Conservation (phyloP, 2,329 filamentous ascomycete species). For the Ceratocystis destructans region DNA sequence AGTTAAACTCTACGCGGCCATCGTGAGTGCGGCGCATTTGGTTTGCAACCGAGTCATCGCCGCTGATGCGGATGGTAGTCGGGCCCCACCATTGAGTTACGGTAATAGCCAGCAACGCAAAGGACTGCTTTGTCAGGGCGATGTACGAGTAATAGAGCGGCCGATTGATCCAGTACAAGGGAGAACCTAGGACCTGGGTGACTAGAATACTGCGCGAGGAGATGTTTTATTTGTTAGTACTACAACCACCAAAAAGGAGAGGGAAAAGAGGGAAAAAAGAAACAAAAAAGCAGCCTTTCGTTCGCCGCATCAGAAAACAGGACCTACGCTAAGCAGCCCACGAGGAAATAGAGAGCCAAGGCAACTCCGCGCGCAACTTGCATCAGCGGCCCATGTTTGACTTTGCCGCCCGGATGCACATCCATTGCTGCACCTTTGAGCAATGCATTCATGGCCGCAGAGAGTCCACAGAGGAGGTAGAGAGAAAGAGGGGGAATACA, state of each 20-base stretch:
- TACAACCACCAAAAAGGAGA: not conserved
- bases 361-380: slow-evolving; percentile 40
- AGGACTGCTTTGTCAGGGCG: slow-evolving; percentile 72
- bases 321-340: slow-evolving; percentile 37
- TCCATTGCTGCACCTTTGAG: slow-evolving; percentile 16
- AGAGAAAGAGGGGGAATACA: not conserved
- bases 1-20: slow-evolving; percentile 62
- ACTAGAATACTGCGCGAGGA: slow-evolving; percentile 40
- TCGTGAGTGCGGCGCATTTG: slow-evolving; percentile 58
- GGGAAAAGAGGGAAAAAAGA: not conserved
- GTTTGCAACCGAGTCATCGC: slow-evolving; percentile 63
- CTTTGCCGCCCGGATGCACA: slow-evolving; percentile 41
- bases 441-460: slow-evolving; percentile 11
- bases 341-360: slow-evolving; percentile 39
- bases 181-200: slow-evolving; percentile 63
- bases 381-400: slow-evolving; percentile 37
- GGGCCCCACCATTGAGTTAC: slow-evolving; percentile 84
- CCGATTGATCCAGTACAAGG: slow-evolving; percentile 61
- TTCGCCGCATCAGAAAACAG: not conserved
- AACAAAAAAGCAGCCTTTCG: not conserved
- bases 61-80: slow-evolving; percentile 68
- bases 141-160: slow-evolving; percentile 77
- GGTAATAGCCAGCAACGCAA: slow-evolving; percentile 62
- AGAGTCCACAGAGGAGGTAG: not conserved
- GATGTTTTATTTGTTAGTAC: not conserved